phyloP scores from a whole-genome alignment of 2,329 filamentous ascomycete genomes.

The Xylariaceae sp. region DNA sequence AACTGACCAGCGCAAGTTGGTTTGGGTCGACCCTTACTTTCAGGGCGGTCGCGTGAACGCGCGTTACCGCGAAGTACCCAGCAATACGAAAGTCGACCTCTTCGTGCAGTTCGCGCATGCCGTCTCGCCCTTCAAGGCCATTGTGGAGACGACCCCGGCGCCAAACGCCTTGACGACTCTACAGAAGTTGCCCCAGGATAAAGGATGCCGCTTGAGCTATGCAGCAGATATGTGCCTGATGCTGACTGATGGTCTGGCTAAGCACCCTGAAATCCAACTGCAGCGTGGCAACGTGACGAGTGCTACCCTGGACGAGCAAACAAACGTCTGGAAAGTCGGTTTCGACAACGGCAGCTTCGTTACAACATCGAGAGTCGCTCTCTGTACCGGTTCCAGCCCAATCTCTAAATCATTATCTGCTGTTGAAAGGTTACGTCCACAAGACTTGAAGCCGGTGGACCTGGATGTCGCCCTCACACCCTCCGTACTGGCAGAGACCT shows the following conservation, averaged over 20 bases:
- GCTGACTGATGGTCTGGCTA: slow-evolving; percentile 40
- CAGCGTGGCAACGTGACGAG: slow-evolving; percentile 35
- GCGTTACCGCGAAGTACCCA: slow-evolving; percentile 56
- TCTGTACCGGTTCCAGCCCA: slow-evolving; percentile 55
- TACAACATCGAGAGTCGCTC: slow-evolving; percentile 42
- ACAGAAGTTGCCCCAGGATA: slow-evolving; percentile 48
- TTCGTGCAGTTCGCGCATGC: slow-evolving; percentile 54
- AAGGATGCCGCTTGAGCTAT: slow-evolving; percentile 52
- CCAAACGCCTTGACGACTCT: slow-evolving; percentile 53
- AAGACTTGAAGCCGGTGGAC: slow-evolving; percentile 37
- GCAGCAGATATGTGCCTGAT: slow-evolving; percentile 51
- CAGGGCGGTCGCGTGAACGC: slow-evolving; percentile 47
- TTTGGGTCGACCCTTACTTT: slow-evolving; percentile 57
- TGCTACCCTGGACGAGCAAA: slow-evolving; percentile 35
- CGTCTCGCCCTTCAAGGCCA: slow-evolving; percentile 46
- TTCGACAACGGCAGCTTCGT: slow-evolving; percentile 32
- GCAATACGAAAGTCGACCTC: slow-evolving; percentile 56
- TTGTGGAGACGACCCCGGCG: slow-evolving; percentile 42
- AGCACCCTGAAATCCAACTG: slow-evolving; percentile 36
- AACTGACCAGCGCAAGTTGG: slow-evolving; percentile 38
- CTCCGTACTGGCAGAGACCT: slow-evolving; percentile 38
- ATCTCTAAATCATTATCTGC: slow-evolving; percentile 40
- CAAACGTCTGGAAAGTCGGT: slow-evolving; percentile 23
- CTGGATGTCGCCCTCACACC: slow-evolving; percentile 54
- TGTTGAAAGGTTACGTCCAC: slow-evolving; percentile 20